phyloP scores from a whole-genome alignment of 2,329 filamentous ascomycete species.

The Cladobotryum mycophilum region DNA sequence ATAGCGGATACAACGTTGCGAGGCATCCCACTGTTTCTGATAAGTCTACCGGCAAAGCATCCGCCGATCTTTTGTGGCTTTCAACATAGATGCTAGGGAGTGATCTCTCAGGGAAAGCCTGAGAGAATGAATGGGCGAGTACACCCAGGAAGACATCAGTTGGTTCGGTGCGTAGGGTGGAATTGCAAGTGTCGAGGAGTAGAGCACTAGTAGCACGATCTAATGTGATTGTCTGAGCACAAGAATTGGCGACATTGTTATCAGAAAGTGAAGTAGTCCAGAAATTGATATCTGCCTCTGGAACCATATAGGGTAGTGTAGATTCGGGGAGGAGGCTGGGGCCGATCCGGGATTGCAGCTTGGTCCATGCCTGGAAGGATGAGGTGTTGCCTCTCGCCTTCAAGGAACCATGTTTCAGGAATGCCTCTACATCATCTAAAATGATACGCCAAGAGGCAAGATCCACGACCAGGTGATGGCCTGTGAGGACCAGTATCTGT shows the following conservation, averaged over 20 bases:
- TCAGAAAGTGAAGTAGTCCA: too few relatives aligned
- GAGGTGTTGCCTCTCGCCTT: neutral
- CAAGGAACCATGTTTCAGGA: neutral
- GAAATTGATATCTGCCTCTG: too few relatives aligned
- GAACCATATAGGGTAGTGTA: too few relatives aligned
- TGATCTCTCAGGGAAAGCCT: constrained; percentile 27
- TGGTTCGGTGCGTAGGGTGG: constrained; percentile 19
- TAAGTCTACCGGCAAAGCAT: constrained; percentile 23
- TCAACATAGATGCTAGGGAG: constrained; percentile 34
- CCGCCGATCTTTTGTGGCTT: constrained; percentile 34
- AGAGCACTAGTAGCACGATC: too few relatives aligned
- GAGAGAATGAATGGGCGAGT: constrained; percentile 27
- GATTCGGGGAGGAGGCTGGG: too few relatives aligned
- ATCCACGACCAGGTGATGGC: constrained; percentile 26
- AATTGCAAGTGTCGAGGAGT: too few relatives aligned
- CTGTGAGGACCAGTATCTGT: constrained; percentile 4
- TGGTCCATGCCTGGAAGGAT: constrained; percentile 31
- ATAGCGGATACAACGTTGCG: constrained; percentile 34
- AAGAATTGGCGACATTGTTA: too few relatives aligned
- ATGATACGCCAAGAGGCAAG: constrained; percentile 44
- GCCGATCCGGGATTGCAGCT: constrained; percentile 18
- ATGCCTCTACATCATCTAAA: constrained; percentile 14
- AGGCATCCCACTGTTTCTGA: constrained; percentile 41
- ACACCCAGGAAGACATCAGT: constrained; percentile 34
- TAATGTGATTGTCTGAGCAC: too few relatives aligned